Conservation (phyloP, 2,329 filamentous ascomycete genomes). For the Cercospora sp. region DNA sequence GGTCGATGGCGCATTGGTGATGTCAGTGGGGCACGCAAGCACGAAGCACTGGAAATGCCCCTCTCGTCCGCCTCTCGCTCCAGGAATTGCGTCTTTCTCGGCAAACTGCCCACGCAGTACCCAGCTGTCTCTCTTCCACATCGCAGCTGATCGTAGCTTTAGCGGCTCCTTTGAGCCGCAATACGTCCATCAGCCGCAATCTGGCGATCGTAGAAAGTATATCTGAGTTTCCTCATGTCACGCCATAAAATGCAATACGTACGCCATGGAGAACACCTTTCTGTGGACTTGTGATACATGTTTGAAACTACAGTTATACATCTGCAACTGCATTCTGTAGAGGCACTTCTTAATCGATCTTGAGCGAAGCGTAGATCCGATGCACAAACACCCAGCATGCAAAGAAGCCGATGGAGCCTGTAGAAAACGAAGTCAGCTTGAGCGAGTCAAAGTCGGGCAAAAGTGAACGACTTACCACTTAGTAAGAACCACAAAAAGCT, state of each 20-base stretch:
- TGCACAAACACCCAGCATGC: conserved; percentile 91
- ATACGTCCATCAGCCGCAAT: not conserved
- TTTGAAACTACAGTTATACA: not conserved
- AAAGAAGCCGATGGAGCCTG: conserved; percentile 94
- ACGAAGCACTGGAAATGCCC: not conserved
- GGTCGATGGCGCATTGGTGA: conserved; percentile 13
- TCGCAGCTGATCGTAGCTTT: not conserved
- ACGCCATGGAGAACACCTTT: not conserved
- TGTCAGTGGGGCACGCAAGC: conserved; percentile 10
- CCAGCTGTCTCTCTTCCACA: not conserved
- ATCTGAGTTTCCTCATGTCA: not conserved
- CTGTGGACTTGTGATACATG: not conserved
- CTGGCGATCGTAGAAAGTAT: conserved; percentile 1
- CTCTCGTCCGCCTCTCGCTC: conserved; percentile 1
- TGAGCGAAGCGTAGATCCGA: conserved; percentile 96
- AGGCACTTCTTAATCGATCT: conserved; percentile 70
- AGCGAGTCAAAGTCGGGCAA: too few relatives aligned
- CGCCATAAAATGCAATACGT: not conserved
- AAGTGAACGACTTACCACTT: conserved; percentile 89
- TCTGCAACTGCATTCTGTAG: not conserved
- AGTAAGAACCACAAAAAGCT: conserved; percentile 91
- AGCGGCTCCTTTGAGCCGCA: not conserved
- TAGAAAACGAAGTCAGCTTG: conserved; percentile 15
- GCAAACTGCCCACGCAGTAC: not conserved
- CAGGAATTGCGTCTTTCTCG: conserved; percentile 5